Base-by-base conservation (phyloP, 345 rosid species). In the Salix dunnii region DNA sequence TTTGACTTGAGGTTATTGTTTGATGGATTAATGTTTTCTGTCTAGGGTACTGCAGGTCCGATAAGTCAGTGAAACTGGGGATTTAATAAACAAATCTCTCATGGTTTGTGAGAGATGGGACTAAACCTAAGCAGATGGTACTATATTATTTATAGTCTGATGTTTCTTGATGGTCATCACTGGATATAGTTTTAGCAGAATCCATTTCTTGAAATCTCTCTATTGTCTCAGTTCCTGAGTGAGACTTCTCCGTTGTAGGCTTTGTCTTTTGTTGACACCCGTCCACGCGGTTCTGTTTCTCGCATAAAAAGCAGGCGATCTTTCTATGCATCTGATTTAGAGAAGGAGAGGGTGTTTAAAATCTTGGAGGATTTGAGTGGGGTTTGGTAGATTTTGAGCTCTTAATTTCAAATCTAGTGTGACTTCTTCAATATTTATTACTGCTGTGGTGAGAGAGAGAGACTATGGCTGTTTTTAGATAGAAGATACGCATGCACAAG, bases 361-460 rank as follows among this genome's bases (percentile, higher is more conserved):
- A 76, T 84, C 82, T 72, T 20, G 10, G 23, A 7, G 74, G 81
- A 78, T 84, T 73, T 75, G 55, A 46, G 53, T 20, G 31, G 33
- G 43, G 14, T 76, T 64, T 6, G 23, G 73, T 21, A 63, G 65
- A 74, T 74, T 30, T 70, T 61, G 76, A 31, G 53, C 38, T 77
- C 16, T n/a, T 71, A 77, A 58, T 68, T 70, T 28, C 62, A 67
- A 33, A 31, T 66, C 70, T 70, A 74, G 68, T 61, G 38, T 64
- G 73, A 40, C 61, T 55, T 69, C 46, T 61, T 25, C 60, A 60
- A 10, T 78, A 46, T 28, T 76, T 25, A 68, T 30, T 58, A 21
- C 25, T 53, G 60, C 21, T 2, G 23, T 21, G n/a, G 60, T 20
- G 82, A 75, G 40, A 4, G 35, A 25, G 25, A 13, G 63, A 68